Base-by-base conservation (phyloP, 2,329 filamentous ascomycete species). In the Claviceps digitariae region DNA sequence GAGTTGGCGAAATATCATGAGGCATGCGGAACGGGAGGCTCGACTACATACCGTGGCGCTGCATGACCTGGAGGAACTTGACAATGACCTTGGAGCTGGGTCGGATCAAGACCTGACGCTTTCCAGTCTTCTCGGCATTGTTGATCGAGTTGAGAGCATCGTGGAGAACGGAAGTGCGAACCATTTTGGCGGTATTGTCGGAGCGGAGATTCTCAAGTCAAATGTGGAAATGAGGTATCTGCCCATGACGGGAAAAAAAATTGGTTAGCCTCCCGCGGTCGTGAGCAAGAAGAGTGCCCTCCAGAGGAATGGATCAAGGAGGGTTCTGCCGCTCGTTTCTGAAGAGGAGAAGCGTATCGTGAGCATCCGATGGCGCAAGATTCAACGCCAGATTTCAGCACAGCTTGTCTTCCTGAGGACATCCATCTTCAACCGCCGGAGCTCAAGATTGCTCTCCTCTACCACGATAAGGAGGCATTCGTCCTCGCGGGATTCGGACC, bases 101-200 rank as follows among this genome's bases (percentile, higher is more conserved):
- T 69, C 90, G 85, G 82, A 98, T 96, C 74, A 98, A 71, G 72
- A 97, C 93, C 81, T 98, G 93, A 72, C 93, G 90, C 87, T 97
- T 97, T 79, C 93, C 93, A 67, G 87, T 81, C 87, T 98, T 97
- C 84, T 98, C 94, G 82, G 93, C 93, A 77, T 98, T 98, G 90
- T 98, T 98, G 86, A 98, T 97, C 81, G 84, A 81, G 75, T 95
- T 95, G 70, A 96, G 87, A 73, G 88, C 90, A 86, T 98, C 93
- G 83, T 97, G 94, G 76, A 98, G 90, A 71, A 97, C 93, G 74
- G 90, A 95, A 70, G 93, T 97, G 81, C 88, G 90, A 77, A 96
- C 90, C 91, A 98, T 98, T 73, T 87, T 96, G 83, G 72, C 83
- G 82, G 80, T 79, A 62, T 70, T 67, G 64, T 68, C 57, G 58